Base-by-base conservation (phyloP, 768 basidiomycete genomes). In the Russula sp. region DNA sequence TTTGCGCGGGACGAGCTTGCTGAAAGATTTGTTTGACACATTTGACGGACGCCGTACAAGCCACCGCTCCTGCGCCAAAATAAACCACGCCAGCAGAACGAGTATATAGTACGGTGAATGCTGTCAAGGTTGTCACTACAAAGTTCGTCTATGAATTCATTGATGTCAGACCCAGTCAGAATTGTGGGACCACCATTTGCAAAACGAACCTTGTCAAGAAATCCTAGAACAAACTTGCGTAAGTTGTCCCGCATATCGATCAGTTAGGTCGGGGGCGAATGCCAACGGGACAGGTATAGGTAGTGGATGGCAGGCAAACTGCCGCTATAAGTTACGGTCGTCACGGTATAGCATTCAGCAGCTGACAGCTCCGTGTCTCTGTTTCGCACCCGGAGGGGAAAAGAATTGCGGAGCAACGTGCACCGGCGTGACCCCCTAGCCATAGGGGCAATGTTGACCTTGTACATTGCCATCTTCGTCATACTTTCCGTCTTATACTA, bases 71-170 rank as follows among this genome's bases (percentile, higher is more conserved):
- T 9, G 72, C 76, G 14, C 77, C 75, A 69, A 89, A 88, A 74
- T 86, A 90, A 16, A 75, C 72, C 1, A 86, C 79, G 10, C 81
- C 88, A 44, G 80, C 80, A 4, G 88, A 90, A 58, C 81, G 81
- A 2, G 87, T 86, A 66, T 82, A 84, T 24, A 89, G 71, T 49
- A 87, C 72, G 64, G 79, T 74, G 30, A 69, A 62, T 6, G 81
- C 82, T 5, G 84, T 84, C 57, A 85, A 63, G 11, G 70, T 68
- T 3, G 80, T 82, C n/a, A 89, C 84, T 22, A 81, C 79, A 30
- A 80, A 60, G 63, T 86, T 84, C 1, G 84, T 84, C 89, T 92
- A 70, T 20, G 22, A 52, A 52, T 22, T 30, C 50, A 69, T 48
- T 32, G 26, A 24, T 28, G 55, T 69, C 55, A n/a, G n/a, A n/a